Percentiles rank a stretch among this genome's conserved stretches.
Evolutionary conservation across 1,139 yeast genomes (phyloP).

Genomic region (Pichia sp.): DNA sequence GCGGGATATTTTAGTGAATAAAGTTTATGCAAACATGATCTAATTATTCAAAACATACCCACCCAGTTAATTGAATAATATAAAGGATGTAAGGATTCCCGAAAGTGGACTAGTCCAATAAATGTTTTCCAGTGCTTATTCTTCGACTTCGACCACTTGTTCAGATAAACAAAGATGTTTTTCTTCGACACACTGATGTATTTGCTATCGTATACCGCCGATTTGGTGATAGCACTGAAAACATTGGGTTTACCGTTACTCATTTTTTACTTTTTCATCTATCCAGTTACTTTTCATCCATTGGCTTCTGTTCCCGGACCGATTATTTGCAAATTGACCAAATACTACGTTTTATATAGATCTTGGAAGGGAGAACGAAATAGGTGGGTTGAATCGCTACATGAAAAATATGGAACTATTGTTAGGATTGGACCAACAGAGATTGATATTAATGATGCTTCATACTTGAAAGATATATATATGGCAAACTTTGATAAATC

Average conservation of each 20-base stretch:
- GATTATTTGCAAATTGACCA: constrained; percentile 38
- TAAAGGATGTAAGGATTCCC: too few relatives aligned
- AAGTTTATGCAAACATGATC: too few relatives aligned
- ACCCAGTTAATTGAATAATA: too few relatives aligned
- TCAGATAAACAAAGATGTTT: constrained; percentile 34
- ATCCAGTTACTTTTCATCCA: constrained; percentile 44
- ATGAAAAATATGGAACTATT: constrained; percentile 48
- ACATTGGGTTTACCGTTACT: too few relatives aligned
- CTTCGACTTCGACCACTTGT: constrained; percentile 4
- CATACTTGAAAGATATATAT: constrained; percentile 49
- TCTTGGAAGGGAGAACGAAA: constrained; percentile 51
- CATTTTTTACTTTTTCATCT: constrained; percentile 5
- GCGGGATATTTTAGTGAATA: too few relatives aligned
- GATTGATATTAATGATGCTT: constrained; percentile 48
- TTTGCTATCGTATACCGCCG: neutral
- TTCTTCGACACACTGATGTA: constrained; percentile 23
- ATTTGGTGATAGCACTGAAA: neutral
- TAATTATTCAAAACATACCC: too few relatives aligned
- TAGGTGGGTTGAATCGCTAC: constrained; percentile 40
- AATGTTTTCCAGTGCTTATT: too few relatives aligned
- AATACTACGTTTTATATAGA: constrained; percentile 39
- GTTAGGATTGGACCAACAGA: constrained; percentile 57
- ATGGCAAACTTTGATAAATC: constrained; percentile 52
- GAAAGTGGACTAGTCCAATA: too few relatives aligned
- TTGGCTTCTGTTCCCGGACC: constrained; percentile 57